Evolutionary conservation across 116 monocot genomes (phyloP), one percentile per base, ranked within the genome.

Genomic region (Phalaenopsis hybrid): DNA sequence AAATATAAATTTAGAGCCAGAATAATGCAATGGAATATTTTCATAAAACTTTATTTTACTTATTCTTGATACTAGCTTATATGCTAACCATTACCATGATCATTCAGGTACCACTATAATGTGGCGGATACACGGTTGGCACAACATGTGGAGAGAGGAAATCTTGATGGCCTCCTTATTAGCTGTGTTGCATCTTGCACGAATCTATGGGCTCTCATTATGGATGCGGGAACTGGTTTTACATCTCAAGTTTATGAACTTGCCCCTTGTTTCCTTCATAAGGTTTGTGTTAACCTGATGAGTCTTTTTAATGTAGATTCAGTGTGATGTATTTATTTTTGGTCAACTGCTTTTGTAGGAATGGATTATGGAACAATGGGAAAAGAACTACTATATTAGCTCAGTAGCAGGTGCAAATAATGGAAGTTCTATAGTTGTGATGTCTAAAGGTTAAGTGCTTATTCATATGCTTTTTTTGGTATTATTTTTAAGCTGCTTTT

Each of bases 341-440:
- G 15, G 21, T 37, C 70, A 45, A 45, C 43, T 55, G 28, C 57
- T 85, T 57, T 28, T 81, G 73, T 83, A 95, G 99, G 95, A 95
- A 81, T 99, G 95, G 99, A 95, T 95, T 75, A 94, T 92, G 89
- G 93, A 93, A 76, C 99, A 99, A 78, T 99, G 99, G 99, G 99
- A 95, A 76, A 93, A 94, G 68, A 95, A 89, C 73, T 95, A 85
- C 83, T 99, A 99, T 77, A 99, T 99, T 80, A 99, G 84, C 58
- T 86, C 95, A 57, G 88, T 99, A 74, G 95, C 99, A 81, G 99
- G 95, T 78, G 86, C 95, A 20, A 89, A 85, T 67, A 95, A 99
- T 88, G 99, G 99, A 76, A 89, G 89, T 45, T 99, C 95, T 17
- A 81, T 95, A 75, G 95, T 95, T 34, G 93, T 99, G 52, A 99